These are phyloP conservation scores for Trichopus zeylanicus DNA, from an alignment of 116 monocot species.

Conservation along the genomic window DNA sequence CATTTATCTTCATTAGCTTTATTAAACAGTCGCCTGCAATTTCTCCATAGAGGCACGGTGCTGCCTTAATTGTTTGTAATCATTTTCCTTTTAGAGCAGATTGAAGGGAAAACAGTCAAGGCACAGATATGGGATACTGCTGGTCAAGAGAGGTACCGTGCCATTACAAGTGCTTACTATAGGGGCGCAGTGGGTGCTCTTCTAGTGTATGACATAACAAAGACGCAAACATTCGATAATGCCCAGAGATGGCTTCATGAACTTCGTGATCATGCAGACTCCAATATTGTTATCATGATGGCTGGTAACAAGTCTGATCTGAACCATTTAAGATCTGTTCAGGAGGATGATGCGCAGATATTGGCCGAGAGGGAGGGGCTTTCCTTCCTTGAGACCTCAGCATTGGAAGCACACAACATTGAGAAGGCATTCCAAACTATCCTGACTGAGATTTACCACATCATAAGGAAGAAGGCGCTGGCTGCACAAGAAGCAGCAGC, in stretches of 20 bases:
- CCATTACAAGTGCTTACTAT: constrained; percentile 11
- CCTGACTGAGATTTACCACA: constrained; percentile 56
- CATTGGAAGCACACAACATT: constrained; percentile 58
- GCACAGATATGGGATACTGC: constrained; percentile 18
- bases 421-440: constrained; percentile 67
- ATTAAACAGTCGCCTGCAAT: too few species aligned
- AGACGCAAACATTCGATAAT: constrained; percentile 72
- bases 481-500: constrained; percentile 44
- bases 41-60: neutral
- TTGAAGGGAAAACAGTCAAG: constrained; percentile 11
- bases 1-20: too few species aligned
- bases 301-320: constrained; percentile 73
- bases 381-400: constrained; percentile 73
- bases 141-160: constrained; percentile 14
- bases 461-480: constrained; percentile 68
- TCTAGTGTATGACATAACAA: constrained; percentile 52
- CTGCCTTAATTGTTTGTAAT: neutral
- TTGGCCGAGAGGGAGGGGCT: constrained; percentile 66
- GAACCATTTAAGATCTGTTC: constrained; percentile 39
- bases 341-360: constrained; percentile 30
- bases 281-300: constrained; percentile 79
- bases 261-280: constrained; percentile 65
- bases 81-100: neutral
- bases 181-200: constrained; percentile 41
- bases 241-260: constrained; percentile 72